Conservation (phyloP, 768 basidiomycete genomes). For the Russula abietina region DNA sequence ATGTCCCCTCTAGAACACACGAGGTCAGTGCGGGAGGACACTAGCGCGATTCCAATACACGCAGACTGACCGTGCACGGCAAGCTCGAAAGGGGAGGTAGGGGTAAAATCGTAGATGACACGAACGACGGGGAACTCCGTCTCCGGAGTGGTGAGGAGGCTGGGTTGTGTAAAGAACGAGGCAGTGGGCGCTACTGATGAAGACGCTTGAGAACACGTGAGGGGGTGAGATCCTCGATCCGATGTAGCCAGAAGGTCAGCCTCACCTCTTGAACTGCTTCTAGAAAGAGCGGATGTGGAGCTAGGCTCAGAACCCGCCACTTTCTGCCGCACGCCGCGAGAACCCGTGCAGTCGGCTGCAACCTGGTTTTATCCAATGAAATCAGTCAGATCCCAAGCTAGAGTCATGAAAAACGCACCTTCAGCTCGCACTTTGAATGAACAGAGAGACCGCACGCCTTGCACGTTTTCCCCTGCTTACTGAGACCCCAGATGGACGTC, state of each 20-base stretch:
- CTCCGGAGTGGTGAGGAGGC: conserved; percentile 38
- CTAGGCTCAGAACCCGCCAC: conserved; percentile 28
- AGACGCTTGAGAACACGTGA: conserved; percentile 24
- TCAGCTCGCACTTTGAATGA: conserved; percentile 80
- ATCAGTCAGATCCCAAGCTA: conserved; percentile 1
- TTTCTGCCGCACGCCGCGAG: conserved; percentile 29
- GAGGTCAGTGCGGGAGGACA: background rate
- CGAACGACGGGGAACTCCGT: conserved; percentile 45
- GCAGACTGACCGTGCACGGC: conserved; percentile 48
- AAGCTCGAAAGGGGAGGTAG: conserved; percentile 75
- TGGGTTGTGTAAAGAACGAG: conserved; percentile 50
- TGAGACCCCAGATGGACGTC: conserved; percentile 83
- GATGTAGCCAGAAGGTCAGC: conserved; percentile 9
- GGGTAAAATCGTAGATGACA: conserved; percentile 68
- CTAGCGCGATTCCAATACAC: background rate
- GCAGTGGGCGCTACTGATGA: conserved; percentile 37
- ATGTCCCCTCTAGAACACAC: conserved; percentile 49
- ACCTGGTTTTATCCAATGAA: conserved; percentile 40
- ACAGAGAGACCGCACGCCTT: conserved; percentile 71
- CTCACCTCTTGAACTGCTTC: conserved; percentile 29
- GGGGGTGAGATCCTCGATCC: conserved; percentile 20
- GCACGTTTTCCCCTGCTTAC: conserved; percentile 84
- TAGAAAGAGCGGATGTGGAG: conserved; percentile 34
- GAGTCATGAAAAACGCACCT: conserved; percentile 41
- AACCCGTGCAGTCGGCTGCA: conserved; percentile 58